These are phyloP conservation scores for Thyridium curvatum DNA, from an alignment of 2,329 filamentous ascomycete genomes.

Conservation along the genomic window DNA sequence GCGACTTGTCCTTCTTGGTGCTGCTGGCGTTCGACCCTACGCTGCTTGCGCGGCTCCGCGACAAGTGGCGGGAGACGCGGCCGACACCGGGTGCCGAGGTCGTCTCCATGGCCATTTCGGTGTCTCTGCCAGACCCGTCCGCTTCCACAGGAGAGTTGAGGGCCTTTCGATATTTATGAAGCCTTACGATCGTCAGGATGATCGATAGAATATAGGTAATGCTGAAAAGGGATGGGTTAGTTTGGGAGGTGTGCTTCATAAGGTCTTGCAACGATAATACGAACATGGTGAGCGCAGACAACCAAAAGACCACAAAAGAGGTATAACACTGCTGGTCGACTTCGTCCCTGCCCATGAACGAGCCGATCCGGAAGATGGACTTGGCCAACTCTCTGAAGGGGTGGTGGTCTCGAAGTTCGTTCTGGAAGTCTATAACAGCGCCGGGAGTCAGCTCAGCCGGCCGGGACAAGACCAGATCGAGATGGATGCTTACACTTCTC, in stretches of 20 bases:
- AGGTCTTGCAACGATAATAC: too few relatives aligned
- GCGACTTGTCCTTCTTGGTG: too few relatives aligned
- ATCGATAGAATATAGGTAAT: constrained; percentile 11
- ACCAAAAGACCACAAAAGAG: constrained; percentile 9
- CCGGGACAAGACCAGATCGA: too few relatives aligned
- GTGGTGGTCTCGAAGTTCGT: too few relatives aligned
- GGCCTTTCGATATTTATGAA: constrained; percentile 1
- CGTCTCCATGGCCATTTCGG: too few relatives aligned
- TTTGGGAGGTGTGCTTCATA: too few relatives aligned
- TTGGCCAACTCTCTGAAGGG: too few relatives aligned
- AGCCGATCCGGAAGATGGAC: neutral
- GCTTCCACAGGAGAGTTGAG: neutral
- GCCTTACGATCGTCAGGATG: constrained; percentile 3
- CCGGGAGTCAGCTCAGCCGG: neutral
- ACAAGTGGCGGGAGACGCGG: too few relatives aligned
- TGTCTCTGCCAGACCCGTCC: too few relatives aligned
- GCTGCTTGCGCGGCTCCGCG: too few relatives aligned
- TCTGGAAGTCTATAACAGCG: neutral
- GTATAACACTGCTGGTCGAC: constrained; percentile 10
- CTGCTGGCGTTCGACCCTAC: too few relatives aligned
- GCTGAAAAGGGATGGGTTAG: constrained; percentile 2
- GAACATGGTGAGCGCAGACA: constrained; percentile 12
- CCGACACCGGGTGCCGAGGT: too few relatives aligned
- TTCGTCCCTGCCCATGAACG: constrained; percentile 4
- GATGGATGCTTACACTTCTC: constrained; percentile 10